Conservation (phyloP, 257 asterid genomes). For the Marsdenia floribunda region DNA sequence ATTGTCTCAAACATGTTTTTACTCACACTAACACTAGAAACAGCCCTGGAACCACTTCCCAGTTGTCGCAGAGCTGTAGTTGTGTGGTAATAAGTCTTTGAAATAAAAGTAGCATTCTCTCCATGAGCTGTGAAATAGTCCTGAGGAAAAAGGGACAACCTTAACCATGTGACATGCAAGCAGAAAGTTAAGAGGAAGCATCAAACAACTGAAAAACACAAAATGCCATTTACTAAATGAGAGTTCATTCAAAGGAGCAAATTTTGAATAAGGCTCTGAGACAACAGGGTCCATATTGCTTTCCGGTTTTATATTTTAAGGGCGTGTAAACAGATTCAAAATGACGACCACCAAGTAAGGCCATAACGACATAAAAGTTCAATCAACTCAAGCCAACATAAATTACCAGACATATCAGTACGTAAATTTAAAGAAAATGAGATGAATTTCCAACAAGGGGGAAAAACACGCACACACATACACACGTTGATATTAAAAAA, state of each 20-base stretch:
- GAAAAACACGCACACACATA: not conserved
- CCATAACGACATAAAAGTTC: not conserved
- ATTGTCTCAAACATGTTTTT: slow-evolving; percentile 84
- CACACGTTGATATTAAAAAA: too few relatives aligned
- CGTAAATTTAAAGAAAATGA: not conserved
- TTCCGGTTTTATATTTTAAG: not conserved
- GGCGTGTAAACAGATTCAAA: not conserved
- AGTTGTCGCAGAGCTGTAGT: slow-evolving; percentile 88
- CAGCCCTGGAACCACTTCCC: slow-evolving; percentile 73
- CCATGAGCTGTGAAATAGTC: slow-evolving; percentile 92
- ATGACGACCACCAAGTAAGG: not conserved
- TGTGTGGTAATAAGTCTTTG: slow-evolving; percentile 90
- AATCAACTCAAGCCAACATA: not conserved
- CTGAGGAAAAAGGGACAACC: slow-evolving; percentile 26
- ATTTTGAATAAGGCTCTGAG: not conserved
- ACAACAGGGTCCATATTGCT: not conserved
- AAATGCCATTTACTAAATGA: not conserved
- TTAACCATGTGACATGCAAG: not conserved
- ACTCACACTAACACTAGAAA: slow-evolving; percentile 83
- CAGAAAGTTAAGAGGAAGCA: not conserved
- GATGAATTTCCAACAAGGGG: not conserved
- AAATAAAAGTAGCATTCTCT: slow-evolving; percentile 76
- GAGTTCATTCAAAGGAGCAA: not conserved
- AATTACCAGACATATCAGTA: not conserved
- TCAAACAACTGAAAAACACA: not conserved